Percentiles rank a stretch among this genome's conserved stretches.
phyloP scores from a whole-genome alignment of 192 early-diverging fungal genomes.

The Oehlia diaphana region DNA sequence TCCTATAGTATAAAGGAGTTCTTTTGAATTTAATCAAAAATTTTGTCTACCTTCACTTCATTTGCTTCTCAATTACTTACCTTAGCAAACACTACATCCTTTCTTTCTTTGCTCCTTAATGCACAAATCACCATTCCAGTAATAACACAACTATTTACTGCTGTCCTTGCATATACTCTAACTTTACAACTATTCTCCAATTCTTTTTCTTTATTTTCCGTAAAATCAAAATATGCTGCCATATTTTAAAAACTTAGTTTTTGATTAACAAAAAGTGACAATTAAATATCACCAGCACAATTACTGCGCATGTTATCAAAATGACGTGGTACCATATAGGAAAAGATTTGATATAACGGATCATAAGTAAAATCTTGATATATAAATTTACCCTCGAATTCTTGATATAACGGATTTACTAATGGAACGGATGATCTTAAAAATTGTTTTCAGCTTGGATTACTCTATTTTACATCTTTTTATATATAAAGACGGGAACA shows the following conservation, averaged over 20 bases:
- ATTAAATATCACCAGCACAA: no score
- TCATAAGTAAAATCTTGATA: no score
- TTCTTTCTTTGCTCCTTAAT: slow-evolving; percentile 9
- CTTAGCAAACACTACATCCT: slow-evolving; percentile 16
- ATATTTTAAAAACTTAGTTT: not conserved
- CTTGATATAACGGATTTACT: no score
- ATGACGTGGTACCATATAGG: no score
- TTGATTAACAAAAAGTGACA: no score
- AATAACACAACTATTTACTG: slow-evolving; percentile 16
- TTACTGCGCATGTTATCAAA: no score
- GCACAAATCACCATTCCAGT: not conserved
- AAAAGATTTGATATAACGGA: no score
- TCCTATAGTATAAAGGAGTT: not conserved
- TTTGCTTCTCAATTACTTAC: not conserved
- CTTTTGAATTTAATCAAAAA: not conserved
- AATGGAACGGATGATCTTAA: no score
- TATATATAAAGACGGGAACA: no score
- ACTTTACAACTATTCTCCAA: not conserved
- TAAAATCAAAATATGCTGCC: slow-evolving; percentile 8
- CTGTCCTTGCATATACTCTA: slow-evolving; percentile 13
- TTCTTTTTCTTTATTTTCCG: not conserved
- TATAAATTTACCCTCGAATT: no score
- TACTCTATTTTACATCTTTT: no score
- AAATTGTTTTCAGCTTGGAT: no score
- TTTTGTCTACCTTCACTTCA: not conserved